These are phyloP conservation scores for Esteya vermicola DNA, from an alignment of 2,329 filamentous ascomycete genomes.

Conservation along the genomic window DNA sequence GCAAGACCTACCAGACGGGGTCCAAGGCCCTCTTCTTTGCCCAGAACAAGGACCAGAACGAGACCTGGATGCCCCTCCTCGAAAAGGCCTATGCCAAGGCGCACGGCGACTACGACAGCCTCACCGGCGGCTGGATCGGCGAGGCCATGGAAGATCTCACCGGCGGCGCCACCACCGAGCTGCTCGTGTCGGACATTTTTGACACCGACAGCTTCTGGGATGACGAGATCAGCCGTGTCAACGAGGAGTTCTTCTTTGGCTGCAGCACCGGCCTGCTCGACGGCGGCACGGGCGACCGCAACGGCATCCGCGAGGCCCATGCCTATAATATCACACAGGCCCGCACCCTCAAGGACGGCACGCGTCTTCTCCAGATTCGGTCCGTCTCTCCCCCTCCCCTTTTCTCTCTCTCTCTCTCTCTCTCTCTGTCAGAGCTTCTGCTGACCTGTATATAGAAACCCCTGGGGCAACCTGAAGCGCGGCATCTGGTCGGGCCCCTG, in stretches of 20 bases:
- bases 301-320: slow-evolving; percentile 44
- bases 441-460: slow-evolving; percentile 34
- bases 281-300: slow-evolving; percentile 30
- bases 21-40: slow-evolving; percentile 65
- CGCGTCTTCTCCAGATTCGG: slow-evolving; percentile 49
- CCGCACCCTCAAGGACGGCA: slow-evolving; percentile 38
- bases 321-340: slow-evolving; percentile 47
- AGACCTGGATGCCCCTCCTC: slow-evolving; percentile 67
- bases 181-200: slow-evolving; percentile 53
- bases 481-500: slow-evolving; percentile 71
- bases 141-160: slow-evolving; percentile 47
- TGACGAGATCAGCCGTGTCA: slow-evolving; percentile 63
- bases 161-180: slow-evolving; percentile 52
- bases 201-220: slow-evolving; percentile 69
- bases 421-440: no score
- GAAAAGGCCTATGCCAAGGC: slow-evolving; percentile 75
- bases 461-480: slow-evolving; percentile 65
- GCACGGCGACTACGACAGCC: slow-evolving; percentile 63
- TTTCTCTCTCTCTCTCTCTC: neutral
- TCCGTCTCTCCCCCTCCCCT: slow-evolving; percentile 2
- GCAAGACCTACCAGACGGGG: slow-evolving; percentile 57
- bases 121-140: slow-evolving; percentile 55
- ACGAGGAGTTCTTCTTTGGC: slow-evolving; percentile 61
- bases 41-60: slow-evolving; percentile 58
- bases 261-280: slow-evolving; percentile 37